These are phyloP conservation scores for Wickerhamomyces alni DNA, from an alignment of 805 yeast species.

Conservation along the genomic window DNA sequence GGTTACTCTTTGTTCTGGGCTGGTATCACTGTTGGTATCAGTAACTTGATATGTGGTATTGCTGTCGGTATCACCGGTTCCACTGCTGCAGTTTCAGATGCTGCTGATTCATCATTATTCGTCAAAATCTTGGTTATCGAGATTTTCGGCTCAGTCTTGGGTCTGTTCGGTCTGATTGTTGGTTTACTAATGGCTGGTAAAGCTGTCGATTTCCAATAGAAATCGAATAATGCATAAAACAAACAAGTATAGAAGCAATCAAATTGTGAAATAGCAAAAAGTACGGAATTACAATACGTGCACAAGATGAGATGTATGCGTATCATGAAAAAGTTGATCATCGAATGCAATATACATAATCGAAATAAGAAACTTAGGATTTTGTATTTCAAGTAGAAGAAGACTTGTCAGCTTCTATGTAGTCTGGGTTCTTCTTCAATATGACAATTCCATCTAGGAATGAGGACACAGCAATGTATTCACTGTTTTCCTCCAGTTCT, in stretches of 20 bases:
- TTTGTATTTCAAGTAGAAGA: not conserved
- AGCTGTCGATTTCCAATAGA: slow-evolving; percentile 81
- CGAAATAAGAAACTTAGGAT: not conserved
- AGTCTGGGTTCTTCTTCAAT: slow-evolving; percentile 85
- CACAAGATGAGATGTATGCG: too few species aligned
- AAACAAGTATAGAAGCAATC: not conserved
- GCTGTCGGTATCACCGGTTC: slow-evolving; percentile 98
- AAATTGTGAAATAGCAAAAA: too few species aligned
- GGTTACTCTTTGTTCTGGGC: slow-evolving; percentile 98
- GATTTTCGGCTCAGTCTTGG: slow-evolving; percentile 94
- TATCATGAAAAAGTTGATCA: too few species aligned
- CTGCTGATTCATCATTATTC: slow-evolving; percentile 91
- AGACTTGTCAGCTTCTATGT: slow-evolving; percentile 50
- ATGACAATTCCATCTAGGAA: slow-evolving; percentile 92
- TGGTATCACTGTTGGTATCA: slow-evolving; percentile 89
- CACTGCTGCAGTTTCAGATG: slow-evolving; percentile 97
- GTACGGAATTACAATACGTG: too few species aligned
- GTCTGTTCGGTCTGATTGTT: slow-evolving; percentile 92
- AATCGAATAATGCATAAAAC: not conserved
- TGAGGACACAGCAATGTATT: slow-evolving; percentile 75
- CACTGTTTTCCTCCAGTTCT: slow-evolving; percentile 85
- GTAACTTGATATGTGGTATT: slow-evolving; percentile 92
- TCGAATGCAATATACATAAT: too few species aligned
- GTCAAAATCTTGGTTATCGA: slow-evolving; percentile 96
- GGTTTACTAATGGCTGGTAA: slow-evolving; percentile 96